These are phyloP conservation scores for Sutorius australiensis DNA, from an alignment of 768 basidiomycete genomes.

Conservation along the genomic window DNA sequence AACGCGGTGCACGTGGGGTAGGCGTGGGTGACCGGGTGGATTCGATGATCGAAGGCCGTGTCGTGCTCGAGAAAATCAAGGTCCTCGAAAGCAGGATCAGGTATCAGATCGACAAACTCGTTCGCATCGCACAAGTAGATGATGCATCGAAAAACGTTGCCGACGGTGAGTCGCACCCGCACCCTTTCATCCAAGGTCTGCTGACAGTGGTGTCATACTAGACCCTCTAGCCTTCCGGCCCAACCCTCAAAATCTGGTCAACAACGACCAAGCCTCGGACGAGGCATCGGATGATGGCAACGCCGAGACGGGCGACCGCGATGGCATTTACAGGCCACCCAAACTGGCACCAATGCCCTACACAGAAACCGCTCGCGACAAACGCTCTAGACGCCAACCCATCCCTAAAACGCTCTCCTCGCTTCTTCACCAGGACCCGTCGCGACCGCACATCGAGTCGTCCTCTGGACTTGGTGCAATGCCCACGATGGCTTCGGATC, in stretches of 20 bases:
- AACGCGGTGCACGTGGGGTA: conserved; percentile 53
- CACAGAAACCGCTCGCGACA: conserved; percentile 50
- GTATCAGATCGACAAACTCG: conserved; percentile 95
- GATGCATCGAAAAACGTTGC: conserved; percentile 45
- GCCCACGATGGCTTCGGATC: conserved; percentile 52
- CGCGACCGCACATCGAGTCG: conserved; percentile 66
- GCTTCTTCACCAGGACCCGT: conserved; percentile 48
- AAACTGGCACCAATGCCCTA: conserved; percentile 89
- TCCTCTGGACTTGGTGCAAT: conserved; percentile 67
- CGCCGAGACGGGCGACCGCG: conserved; percentile 24
- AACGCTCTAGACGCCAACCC: conserved; percentile 45
- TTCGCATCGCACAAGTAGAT: conserved; percentile 71
- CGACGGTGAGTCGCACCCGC: conserved; percentile 50
- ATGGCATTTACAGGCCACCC: conserved; percentile 78
- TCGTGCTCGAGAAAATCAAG: conserved; percentile 86
- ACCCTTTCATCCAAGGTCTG: not conserved
- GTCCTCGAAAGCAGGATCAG: conserved; percentile 81
- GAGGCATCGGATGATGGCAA: conserved; percentile 11
- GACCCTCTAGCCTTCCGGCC: conserved; percentile 92
- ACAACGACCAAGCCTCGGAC: conserved; percentile 34
- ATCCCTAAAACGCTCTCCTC: conserved; percentile 62
- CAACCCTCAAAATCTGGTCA: conserved; percentile 73
- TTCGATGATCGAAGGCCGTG: conserved; percentile 70
- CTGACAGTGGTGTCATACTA: conserved; percentile 29
- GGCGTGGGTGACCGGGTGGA: conserved; percentile 75